These are phyloP conservation scores for Spathaspora passalidarum DNA, from an alignment of 805 yeast genomes.

Conservation along the genomic window DNA sequence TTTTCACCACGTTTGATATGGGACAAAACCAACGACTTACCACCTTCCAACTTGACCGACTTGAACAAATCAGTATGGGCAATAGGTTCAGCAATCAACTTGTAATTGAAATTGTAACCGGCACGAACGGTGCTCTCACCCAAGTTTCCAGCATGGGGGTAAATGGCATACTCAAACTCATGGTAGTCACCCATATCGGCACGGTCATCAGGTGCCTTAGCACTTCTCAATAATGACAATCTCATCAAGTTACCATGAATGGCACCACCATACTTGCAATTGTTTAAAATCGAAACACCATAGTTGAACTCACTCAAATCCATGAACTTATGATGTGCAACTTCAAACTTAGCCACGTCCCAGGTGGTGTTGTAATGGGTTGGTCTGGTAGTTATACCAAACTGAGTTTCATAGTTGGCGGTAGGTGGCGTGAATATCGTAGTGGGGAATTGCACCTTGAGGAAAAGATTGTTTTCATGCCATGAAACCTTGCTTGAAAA, in stretches of 20 bases:
- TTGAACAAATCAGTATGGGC: conserved; percentile 15
- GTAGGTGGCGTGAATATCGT: conserved; percentile 62
- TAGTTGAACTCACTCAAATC: conserved; percentile 84
- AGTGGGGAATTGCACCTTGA: conserved; percentile 94
- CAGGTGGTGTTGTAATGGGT: conserved; percentile 93
- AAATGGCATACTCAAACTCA: conserved; percentile 74
- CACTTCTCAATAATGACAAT: conserved; percentile 79
- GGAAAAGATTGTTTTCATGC: conserved; percentile 84
- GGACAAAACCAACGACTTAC: conserved; percentile 61
- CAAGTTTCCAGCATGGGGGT: conserved; percentile 76
- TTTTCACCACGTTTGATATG: conserved; percentile 86
- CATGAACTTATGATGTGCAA: conserved; percentile 90
- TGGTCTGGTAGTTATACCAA: conserved; percentile 87
- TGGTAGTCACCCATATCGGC: conserved; percentile 90
- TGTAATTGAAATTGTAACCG: conserved; percentile 78
- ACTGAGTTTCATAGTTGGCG: conserved; percentile 92
- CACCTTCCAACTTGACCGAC: conserved; percentile 38
- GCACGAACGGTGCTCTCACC: conserved; percentile 63
- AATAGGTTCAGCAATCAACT: conserved; percentile 19
- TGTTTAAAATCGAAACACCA: conserved; percentile 83
- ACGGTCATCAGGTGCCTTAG: conserved; percentile 90
- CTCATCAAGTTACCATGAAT: conserved; percentile 93
- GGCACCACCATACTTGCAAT: conserved; percentile 87
- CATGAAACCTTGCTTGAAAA: conserved; percentile 60
- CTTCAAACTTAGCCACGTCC: conserved; percentile 97